Conservation (phyloP, 768 basidiomycete species). For the Leccinum ochraceum region DNA sequence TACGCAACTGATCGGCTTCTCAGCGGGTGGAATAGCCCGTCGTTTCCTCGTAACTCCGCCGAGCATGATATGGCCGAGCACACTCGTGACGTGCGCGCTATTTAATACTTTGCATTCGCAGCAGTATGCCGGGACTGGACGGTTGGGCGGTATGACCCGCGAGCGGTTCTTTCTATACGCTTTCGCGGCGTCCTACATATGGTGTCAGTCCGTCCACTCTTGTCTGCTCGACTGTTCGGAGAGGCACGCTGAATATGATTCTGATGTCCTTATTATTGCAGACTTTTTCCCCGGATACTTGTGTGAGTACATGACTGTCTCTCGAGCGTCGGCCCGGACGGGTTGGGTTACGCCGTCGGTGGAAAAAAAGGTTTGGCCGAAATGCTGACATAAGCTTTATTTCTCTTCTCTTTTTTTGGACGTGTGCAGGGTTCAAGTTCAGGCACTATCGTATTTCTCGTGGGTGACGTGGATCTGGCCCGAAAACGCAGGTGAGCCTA, state of each 20-base stretch:
- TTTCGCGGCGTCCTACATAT: conserved; percentile 55
- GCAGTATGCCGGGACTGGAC: conserved; percentile 63
- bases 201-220: conserved; percentile 46
- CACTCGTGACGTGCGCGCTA: conserved; percentile 70
- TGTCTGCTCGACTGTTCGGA: not conserved
- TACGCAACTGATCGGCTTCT: conserved; percentile 80
- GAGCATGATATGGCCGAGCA: conserved; percentile 72
- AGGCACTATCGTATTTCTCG: conserved; percentile 56
- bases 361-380: not conserved
- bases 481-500: conserved; percentile 43
- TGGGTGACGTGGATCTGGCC: conserved; percentile 58
- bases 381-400: conserved; percentile 17
- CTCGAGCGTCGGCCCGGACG: not conserved
- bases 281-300: conserved; percentile 49
- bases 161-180: conserved; percentile 76
- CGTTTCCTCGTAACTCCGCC: conserved; percentile 70
- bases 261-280: conserved; percentile 10
- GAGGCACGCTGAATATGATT: conserved; percentile 8
- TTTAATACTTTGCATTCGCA: conserved; percentile 81
- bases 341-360: not conserved
- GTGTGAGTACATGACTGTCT: conserved; percentile 28
- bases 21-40: conserved; percentile 72
- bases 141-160: conserved; percentile 63
- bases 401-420: not conserved
- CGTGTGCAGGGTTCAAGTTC: conserved; percentile 25